Base-by-base conservation (phyloP, 2,329 filamentous ascomycete species). In the Madurella fahalii region DNA sequence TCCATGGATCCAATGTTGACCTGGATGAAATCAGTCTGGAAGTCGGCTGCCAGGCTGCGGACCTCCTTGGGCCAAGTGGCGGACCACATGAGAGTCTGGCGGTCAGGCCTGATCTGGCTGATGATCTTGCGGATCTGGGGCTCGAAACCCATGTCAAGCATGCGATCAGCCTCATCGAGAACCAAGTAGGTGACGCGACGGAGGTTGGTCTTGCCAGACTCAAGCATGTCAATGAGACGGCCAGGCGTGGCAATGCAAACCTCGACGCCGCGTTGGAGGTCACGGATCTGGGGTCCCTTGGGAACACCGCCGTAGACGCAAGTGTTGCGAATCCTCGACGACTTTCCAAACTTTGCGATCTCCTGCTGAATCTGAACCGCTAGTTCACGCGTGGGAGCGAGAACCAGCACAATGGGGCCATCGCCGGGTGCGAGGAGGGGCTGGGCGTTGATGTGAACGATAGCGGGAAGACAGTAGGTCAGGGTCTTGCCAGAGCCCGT, bases 111-210 rank as follows among this genome's bases (percentile, higher is more conserved):
- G 74, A 97, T 97, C 77, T 99, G 94, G 61, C 88, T 83, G 65
- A 99, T 92, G 63, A 99, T 97, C 80, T 97, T 97, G 79, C 94
- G 90, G 68, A 99, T 97, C 74, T 97, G 94, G 63, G 94, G 94
- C 78, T 99, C 94, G 77, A 99, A 97, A 84, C 94, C 94, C 94
- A 99, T 99, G 78, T 99, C 94, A 72, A 99, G 82, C 94, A 99
- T 99, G 69, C 94, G 93, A 77, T 99, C 94, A 71, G 94, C 94
- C 79, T 99, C 94, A 68, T 99, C 94, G 61, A 99, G 91, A 64
- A 97, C 94, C 54, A 99, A 81, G 77, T 99, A 99, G 53, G 94
- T 99, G 59, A 97, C 92, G 72, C 94, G 91, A 63, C 93, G 93
- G 61, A 99, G 84, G 78, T 99, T 97, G 67, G 94, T 99, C 81